A percentile compares a stretch with the other conserved stretches of the same genome.
Evolutionary conservation across 176 grass and related monocot genomes (phyloP).

Genomic region (Ampelocalamus luodianensis): DNA sequence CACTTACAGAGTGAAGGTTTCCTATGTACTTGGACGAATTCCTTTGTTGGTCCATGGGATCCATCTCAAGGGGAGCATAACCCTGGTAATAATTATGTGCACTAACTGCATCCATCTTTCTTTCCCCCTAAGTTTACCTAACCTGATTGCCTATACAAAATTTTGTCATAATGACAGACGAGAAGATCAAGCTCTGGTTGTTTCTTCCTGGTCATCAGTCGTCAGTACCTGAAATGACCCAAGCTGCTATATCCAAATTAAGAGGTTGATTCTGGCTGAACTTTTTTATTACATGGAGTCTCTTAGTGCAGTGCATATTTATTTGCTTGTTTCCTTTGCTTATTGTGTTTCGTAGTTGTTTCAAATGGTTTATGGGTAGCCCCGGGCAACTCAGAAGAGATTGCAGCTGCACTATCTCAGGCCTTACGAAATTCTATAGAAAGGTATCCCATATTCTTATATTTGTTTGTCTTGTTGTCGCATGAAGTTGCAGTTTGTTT

Average conservation of each 20-base stretch:
- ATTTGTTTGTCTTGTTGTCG: slow-evolving; percentile 39
- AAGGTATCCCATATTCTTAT: slow-evolving; percentile 59
- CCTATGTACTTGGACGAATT: slow-evolving; percentile 93
- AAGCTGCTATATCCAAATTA: slow-evolving; percentile 81
- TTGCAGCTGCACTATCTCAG: slow-evolving; percentile 81
- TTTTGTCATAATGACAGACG: slow-evolving; percentile 62
- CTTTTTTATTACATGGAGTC: slow-evolving; percentile 19
- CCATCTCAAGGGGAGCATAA: slow-evolving; percentile 98
- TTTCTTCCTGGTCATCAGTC: slow-evolving; percentile 92
- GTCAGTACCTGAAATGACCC: slow-evolving; percentile 64
- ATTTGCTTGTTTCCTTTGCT: slow-evolving; percentile 29
- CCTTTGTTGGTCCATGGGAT: slow-evolving; percentile 99
- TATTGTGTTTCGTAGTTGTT: slow-evolving; percentile 62
- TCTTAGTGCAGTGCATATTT: slow-evolving; percentile 38
- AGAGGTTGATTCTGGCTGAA: slow-evolving; percentile 69
- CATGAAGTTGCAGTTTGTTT: slow-evolving; percentile 23
- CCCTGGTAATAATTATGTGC: slow-evolving; percentile 64
- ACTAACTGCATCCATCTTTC: slow-evolving; percentile 21
- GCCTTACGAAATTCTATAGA: slow-evolving; percentile 94
- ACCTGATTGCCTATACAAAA: slow-evolving; percentile 24
- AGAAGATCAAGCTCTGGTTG: slow-evolving; percentile 99
- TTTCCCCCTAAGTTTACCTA: slow-evolving; percentile 24
- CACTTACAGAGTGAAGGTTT: slow-evolving; percentile 88
- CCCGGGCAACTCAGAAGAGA: slow-evolving; percentile 95
- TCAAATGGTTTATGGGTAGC: slow-evolving; percentile 89